Evolutionary conservation across 345 rosid genomes (phyloP).

Genomic region (Gossypium rotundifolium): DNA sequence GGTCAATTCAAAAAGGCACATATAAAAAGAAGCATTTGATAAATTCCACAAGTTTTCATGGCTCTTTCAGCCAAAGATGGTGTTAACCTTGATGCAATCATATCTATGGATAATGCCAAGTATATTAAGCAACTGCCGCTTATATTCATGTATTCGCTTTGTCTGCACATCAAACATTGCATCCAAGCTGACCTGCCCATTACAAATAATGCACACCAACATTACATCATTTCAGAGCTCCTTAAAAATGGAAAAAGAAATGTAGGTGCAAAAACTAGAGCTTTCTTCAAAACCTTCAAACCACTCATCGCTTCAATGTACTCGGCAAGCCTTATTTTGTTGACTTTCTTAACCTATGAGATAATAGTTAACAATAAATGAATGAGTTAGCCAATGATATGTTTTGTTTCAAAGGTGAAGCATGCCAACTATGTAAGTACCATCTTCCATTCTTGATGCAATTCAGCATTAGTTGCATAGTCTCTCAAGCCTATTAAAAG

Average conservation of each 20-base stretch:
- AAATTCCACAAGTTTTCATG: conserved; percentile 1
- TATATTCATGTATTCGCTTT: conserved; percentile 46
- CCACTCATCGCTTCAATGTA: conserved; percentile 49
- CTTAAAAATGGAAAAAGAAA: background rate
- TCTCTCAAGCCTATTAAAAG: conserved; percentile 40
- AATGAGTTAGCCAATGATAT: background rate
- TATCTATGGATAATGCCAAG: conserved; percentile 45
- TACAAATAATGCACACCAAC: background rate
- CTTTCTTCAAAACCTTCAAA: conserved; percentile 30
- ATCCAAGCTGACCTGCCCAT: conserved; percentile 32
- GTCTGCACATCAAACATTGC: conserved; percentile 52
- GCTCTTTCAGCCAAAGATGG: background rate
- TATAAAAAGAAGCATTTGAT: conserved; percentile 1
- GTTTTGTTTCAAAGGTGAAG: background rate
- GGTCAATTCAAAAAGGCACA: background rate
- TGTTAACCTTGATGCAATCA: conserved; percentile 42
- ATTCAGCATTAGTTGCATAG: conserved; percentile 25
- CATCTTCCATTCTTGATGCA: conserved; percentile 40
- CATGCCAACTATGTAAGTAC: conserved; percentile 21
- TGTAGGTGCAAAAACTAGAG: background rate
- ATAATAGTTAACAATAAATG: background rate
- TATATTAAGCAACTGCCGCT: conserved; percentile 41
- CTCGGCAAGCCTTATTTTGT: conserved; percentile 46
- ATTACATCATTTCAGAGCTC: background rate
- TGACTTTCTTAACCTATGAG: conserved; percentile 36